These are phyloP conservation scores for Podospora comata DNA, from an alignment of 495 filamentous ascomycete species.

Conservation along the genomic window DNA sequence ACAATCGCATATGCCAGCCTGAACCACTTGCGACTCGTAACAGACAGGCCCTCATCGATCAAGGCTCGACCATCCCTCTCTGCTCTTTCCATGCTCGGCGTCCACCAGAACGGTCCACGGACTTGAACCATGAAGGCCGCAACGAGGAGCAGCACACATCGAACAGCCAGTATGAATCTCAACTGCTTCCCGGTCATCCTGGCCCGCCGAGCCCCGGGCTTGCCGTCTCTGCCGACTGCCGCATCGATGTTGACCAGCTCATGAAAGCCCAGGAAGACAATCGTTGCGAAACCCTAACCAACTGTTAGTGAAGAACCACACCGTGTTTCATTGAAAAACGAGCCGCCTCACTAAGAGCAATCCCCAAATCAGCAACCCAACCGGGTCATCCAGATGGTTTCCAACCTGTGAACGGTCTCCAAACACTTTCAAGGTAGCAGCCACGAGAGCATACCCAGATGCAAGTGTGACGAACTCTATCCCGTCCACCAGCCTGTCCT, in stretches of 20 bases:
- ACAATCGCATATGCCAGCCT: neutral
- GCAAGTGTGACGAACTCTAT: neutral
- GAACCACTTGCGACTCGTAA: neutral
- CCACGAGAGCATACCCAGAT: neutral
- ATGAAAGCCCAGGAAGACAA: neutral
- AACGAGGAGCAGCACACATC: neutral
- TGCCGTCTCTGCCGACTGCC: neutral
- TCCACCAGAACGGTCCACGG: neutral
- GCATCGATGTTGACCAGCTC: conserved; percentile 5
- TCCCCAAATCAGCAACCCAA: neutral
- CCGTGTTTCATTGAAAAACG: neutral
- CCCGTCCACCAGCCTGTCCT: conserved; percentile 1
- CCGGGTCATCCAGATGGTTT: neutral
- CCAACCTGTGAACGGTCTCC: neutral
- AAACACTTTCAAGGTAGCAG: neutral
- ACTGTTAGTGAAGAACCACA: neutral
- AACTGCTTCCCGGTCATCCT: neutral
- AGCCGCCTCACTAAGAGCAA: neutral
- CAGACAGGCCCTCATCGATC: neutral
- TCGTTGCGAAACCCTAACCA: neutral
- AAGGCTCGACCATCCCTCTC: neutral
- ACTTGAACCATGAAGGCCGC: neutral
- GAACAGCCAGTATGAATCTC: neutral
- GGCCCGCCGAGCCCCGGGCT: neutral
- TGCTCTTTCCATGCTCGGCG: neutral